These are phyloP conservation scores for Malania oleifera DNA, from an alignment of 164 flowering plant genomes.

Conservation along the genomic window DNA sequence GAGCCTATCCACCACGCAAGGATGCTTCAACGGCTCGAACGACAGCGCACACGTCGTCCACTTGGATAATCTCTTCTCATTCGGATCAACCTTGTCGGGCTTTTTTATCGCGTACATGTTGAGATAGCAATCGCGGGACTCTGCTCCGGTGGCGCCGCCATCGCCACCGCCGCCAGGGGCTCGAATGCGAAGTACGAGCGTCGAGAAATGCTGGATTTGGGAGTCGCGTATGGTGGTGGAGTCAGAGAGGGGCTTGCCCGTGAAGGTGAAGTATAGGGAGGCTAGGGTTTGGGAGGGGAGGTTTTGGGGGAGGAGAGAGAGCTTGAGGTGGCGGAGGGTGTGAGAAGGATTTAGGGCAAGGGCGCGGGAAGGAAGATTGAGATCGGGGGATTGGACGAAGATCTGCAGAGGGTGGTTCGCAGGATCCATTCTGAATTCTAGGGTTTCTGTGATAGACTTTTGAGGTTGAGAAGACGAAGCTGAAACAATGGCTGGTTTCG, in stretches of 20 bases:
- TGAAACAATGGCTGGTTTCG: too few relatives aligned
- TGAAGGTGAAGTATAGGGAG: constrained; percentile 43
- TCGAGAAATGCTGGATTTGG: constrained; percentile 34
- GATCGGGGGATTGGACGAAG: constrained; percentile 47
- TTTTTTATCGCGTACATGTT: constrained; percentile 89
- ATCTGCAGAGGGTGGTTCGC: too few relatives aligned
- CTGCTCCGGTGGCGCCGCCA: constrained; percentile 96
- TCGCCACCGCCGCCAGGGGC: constrained; percentile 86
- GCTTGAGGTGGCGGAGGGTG: constrained; percentile 39
- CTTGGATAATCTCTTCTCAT: constrained; percentile 69
- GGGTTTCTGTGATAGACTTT: too few relatives aligned
- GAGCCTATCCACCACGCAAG: constrained; percentile 68
- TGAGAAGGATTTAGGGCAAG: constrained; percentile 34
- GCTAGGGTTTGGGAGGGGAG: constrained; percentile 21
- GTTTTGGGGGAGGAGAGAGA: constrained; percentile 21
- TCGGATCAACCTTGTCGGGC: constrained; percentile 93
- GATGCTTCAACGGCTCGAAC: constrained; percentile 65
- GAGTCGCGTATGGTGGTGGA: constrained; percentile 25
- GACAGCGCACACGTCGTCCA: constrained; percentile 82
- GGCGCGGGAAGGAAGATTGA: constrained; percentile 32
- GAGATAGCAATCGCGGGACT: constrained; percentile 92
- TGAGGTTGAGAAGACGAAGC: too few relatives aligned
- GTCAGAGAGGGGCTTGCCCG: constrained; percentile 50
- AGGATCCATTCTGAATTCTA: too few relatives aligned
- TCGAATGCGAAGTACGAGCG: constrained; percentile 38